Evolutionary conservation across 306 rosid species (phyloP), one percentile per base, ranked within the genome.

Genomic region (Benincasa hispida): DNA sequence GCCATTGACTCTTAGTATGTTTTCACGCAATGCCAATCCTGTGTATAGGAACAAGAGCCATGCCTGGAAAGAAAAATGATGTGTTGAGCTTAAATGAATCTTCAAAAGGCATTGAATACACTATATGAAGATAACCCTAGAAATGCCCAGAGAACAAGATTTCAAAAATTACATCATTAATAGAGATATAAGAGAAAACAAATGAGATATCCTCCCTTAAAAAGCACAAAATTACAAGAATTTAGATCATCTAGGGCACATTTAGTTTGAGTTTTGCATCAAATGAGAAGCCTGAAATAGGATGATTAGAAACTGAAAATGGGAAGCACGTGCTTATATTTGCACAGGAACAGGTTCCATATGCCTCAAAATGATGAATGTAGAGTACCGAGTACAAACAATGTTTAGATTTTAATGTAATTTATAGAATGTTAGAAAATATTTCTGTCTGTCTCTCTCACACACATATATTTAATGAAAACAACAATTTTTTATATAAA

Each of bases 41-140:
- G 98, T 90, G 86, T 94, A 94, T 37, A 94, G 96, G 87, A 94
- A 90, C 82, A 94, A 90, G 63, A 94, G 85, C 99, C 99, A 94
- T 8, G 97, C 97, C 99, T 94, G 83, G 70, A 8, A 84, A 78
- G 83, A 34, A 75, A 60, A 56, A 72, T 69, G 24, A 48, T 5
- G 83, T 24, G 68, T 15, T 76, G 67, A 72, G 76, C 77, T 8
- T 81, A 73, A 67, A 78, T 65, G 76, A 66, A 54, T 34, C 10
- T 37, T 21, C 39, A 66, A 37, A 37, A 37, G 12, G 73, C 34
- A 58, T 58, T 1, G 32, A 17, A 25, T 58, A 25, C 65, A 17
- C 55, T 0, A 5, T 17, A 50, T 4, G 9, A 50, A 50, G 2
- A 50, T 17, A 50, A 50, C 2, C 55, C 55, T 50, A 50, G 2